Base-by-base conservation (phyloP, 331 rosid species). In the Malus hybrid region DNA sequence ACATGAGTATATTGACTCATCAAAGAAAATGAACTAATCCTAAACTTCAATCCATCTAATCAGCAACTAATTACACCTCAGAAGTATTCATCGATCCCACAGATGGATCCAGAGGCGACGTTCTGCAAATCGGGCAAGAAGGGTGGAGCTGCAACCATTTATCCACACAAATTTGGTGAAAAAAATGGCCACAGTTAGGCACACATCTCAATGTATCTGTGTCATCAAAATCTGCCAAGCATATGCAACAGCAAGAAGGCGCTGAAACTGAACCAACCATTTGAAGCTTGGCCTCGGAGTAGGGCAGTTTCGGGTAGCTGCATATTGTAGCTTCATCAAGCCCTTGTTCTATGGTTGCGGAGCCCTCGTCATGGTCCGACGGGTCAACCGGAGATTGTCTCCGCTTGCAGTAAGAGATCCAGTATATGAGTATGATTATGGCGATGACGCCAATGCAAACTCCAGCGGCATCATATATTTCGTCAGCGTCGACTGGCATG, bases 111-210 rank as follows among this genome's bases (percentile, higher is more conserved):
- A 36, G 13, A 14, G 77, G 73, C 0, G 84, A 76, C 62, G 73
- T 83, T 75, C 93, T 74, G 78, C 93, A 89, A 1, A 87, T 77
- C 18, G 91, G 93, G 55, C 93, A 89, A 1, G 88, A 80, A 1
- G 89, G 78, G 15, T 83, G 93, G 5, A 82, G 54, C 79, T 52
- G 83, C 15, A 89, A 83, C 93, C 93, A 89, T 9, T 87, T 85
- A 78, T 89, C 91, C 44, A 89, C 80, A 60, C 91, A 89, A 5
- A 39, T 59, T 31, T 59, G 82, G 50, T 89, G 93, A 69, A 65
- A 89, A 29, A 78, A 39, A 76, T 89, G 93, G 28, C 80, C 76
- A 74, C 93, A 89, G 48, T 66, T 66, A n/a, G 91, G 88, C 48
- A 89, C 86, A 55, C 81, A 32, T 70, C 88, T 81, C 74, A 89